Evolutionary conservation across 345 rosid species (phyloP).

Genomic region (Salix arbutifolia): DNA sequence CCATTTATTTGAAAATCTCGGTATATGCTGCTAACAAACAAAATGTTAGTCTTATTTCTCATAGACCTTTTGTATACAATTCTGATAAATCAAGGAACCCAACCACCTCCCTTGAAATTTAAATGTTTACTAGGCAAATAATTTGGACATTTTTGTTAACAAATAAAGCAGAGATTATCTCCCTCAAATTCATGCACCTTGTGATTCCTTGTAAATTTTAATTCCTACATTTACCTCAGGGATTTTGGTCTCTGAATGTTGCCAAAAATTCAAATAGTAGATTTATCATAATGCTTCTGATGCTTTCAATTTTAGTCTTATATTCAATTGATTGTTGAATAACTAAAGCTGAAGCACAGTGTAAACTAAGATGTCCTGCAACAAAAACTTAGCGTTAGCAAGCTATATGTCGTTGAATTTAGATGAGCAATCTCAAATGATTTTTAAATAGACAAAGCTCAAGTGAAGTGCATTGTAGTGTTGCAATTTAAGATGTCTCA

Average conservation of each 20-base stretch:
- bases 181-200: background rate
- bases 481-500: background rate
- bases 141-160: background rate
- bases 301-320: background rate
- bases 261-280: background rate
- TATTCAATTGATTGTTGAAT: background rate
- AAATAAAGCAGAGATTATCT: background rate
- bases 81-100: background rate
- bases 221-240: background rate
- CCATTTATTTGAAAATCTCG: conserved; percentile 2
- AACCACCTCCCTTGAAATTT: background rate
- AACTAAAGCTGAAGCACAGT: background rate
- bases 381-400: background rate
- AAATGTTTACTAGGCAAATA: background rate
- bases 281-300: background rate
- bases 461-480: background rate
- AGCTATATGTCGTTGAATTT: no score
- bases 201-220: background rate
- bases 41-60: background rate
- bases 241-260: background rate
- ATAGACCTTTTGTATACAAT: background rate
- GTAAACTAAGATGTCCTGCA: background rate
- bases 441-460: background rate
- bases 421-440: background rate
- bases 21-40: background rate